Evolutionary conservation across 2,329 filamentous ascomycete genomes (phyloP).

Genomic region (Colletotrichum cordylinicola): DNA sequence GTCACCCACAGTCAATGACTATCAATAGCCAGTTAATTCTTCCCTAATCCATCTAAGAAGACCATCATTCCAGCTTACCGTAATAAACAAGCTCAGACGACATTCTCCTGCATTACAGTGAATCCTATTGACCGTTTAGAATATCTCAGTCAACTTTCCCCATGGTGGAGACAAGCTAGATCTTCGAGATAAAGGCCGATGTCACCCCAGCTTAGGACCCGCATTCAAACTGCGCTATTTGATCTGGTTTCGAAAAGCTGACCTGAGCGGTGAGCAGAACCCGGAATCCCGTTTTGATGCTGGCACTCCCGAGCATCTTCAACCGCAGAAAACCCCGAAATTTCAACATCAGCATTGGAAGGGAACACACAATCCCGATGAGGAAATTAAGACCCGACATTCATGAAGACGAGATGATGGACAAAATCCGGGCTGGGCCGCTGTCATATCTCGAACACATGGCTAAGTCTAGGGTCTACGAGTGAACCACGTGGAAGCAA

Average conservation of each 20-base stretch:
- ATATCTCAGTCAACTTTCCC: no score
- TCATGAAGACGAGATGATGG: not conserved
- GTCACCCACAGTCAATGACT: no score
- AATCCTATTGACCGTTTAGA: no score
- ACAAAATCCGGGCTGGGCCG: not conserved
- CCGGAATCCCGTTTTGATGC: not conserved
- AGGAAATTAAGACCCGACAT: not conserved
- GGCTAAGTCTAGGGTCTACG: not conserved
- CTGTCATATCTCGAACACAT: not conserved
- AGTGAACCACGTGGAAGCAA: not conserved
- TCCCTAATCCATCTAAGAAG: no score
- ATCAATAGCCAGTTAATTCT: no score
- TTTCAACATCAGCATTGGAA: not conserved
- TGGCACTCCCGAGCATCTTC: not conserved
- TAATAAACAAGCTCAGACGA: no score
- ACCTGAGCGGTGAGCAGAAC: not conserved
- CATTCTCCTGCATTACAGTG: no score
- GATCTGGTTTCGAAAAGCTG: not conserved
- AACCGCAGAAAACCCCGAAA: not conserved
- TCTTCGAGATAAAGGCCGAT: not conserved
- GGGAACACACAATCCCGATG: not conserved
- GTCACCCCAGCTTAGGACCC: not conserved
- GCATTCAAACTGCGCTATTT: not conserved
- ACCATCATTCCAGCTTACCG: no score
- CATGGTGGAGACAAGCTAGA: not conserved